Evolutionary conservation across 1,284 basidiomycete genomes (phyloP), one percentile per base, ranked within the genome.

Genomic region (Sphagnurus paluster): DNA sequence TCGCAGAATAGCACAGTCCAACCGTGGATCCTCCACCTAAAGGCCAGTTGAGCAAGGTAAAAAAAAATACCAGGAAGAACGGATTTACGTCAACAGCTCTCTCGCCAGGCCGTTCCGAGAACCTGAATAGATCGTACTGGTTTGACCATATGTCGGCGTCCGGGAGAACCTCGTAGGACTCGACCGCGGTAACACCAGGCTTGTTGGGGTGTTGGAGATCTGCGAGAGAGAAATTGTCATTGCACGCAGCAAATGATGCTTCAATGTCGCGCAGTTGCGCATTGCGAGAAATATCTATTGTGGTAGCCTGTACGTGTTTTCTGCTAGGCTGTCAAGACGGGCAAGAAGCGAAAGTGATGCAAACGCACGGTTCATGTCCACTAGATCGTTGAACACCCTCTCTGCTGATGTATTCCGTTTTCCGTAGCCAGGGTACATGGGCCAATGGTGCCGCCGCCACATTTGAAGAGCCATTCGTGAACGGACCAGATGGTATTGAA

Each of bases 61-160:
- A 4, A 28, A 24, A 11, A 25, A 32, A 30, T 32, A 19, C 6
- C 5, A 39, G 11, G 44, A 41, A 9, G 26, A 34, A 41, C 8
- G 17, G 19, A 62, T 77, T 44, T 46, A 84, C 84, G 58, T 90
- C 85, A 13, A 78, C 61, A 5, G 77, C 57, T 30, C 82, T 74
- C 43, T 93, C 88, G 9, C 90, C 89, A 16, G 94, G 94, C 16
- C 92, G 74, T 62, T 97, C 93, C 9, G 86, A 85, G 62, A 94
- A 97, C 53, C 86, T 76, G 72, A 96, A 88, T 49, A 96, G 65
- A 58, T 93, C 90, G 63, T 94, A 95, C 49, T 87, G 82, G 62
- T 93, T 95, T 37, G 88, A 80, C 90, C 92, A 97, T 20, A 92
- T 84, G 44, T 90, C 85, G 2, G 79, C 77, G 60, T 97, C 93